These are phyloP conservation scores for Cotoneaster glaucophyllus DNA, from an alignment of 306 rosid genomes.

Conservation along the genomic window DNA sequence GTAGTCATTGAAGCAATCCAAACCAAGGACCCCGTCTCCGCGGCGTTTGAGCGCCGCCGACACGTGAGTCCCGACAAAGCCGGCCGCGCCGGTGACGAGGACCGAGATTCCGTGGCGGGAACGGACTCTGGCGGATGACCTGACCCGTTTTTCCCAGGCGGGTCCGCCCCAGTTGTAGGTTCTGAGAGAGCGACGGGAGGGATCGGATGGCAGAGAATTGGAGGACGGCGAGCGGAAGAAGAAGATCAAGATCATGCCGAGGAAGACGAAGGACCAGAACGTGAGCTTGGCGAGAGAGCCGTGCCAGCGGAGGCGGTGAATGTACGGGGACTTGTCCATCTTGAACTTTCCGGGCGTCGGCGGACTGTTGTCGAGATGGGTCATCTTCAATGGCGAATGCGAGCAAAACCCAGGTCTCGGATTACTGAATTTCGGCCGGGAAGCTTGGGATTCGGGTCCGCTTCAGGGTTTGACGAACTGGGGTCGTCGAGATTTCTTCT, in stretches of 20 bases:
- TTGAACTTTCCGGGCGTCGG: slow-evolving; percentile 93
- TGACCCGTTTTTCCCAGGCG: slow-evolving; percentile 79
- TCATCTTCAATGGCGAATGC: slow-evolving; percentile 26
- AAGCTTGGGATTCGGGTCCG: not conserved
- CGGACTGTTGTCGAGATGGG: slow-evolving; percentile 66
- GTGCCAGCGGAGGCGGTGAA: slow-evolving; percentile 73
- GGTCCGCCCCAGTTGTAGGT: slow-evolving; percentile 83
- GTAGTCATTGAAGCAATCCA: slow-evolving; percentile 80
- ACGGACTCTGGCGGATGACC: slow-evolving; percentile 61
- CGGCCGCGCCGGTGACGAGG: slow-evolving; percentile 85
- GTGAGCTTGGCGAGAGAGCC: slow-evolving; percentile 69
- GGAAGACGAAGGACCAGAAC: slow-evolving; percentile 65
- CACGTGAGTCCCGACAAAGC: slow-evolving; percentile 92
- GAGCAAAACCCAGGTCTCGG: slow-evolving; percentile 20
- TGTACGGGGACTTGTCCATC: slow-evolving; percentile 74
- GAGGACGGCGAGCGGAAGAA: slow-evolving; percentile 66
- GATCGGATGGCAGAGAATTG: slow-evolving; percentile 42
- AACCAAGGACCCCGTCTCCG: slow-evolving; percentile 80
- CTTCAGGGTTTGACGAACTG: slow-evolving; percentile 30
- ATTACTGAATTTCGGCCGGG: not conserved
- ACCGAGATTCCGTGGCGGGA: slow-evolving; percentile 64
- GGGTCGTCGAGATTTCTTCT: not conserved
- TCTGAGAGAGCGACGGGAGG: slow-evolving; percentile 68
- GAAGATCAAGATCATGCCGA: slow-evolving; percentile 75
- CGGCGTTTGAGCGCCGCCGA: slow-evolving; percentile 84